Base-by-base conservation (phyloP, 495 filamentous ascomycete species). In the Stereocaulon alpinum region DNA sequence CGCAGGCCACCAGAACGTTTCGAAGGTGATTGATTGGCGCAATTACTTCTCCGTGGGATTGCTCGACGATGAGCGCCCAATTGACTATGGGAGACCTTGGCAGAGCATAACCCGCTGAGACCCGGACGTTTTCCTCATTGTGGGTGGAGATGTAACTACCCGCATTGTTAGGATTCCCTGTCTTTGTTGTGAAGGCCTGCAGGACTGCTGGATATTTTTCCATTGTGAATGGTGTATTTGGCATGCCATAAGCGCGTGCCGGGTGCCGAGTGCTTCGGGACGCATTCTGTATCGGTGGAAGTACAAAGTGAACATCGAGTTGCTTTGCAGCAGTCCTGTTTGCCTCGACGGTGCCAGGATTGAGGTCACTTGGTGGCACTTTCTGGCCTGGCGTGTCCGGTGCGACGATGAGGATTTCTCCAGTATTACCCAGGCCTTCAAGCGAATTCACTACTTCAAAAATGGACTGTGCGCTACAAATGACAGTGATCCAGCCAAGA, bases 41-140 rank as follows among this genome's bases (percentile, higher is more conserved):
- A 70, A 82, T 87, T 9, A 89, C 89, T 66, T 95, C 90, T 40
- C 68, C 63, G 50, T 80, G 79, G 14, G 82, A 76, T 69, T 92
- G 85, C 66, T 95, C 91, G 12, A 95, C 80, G 3, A 95, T 62
- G 10, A 96, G 74, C 18, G 86, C 81, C 91, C 91, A 96, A 59
- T 89, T 78, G 18, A 85, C 85, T 34, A 95, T 68, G 1, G 72
- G 63, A 17, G 75, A 86, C 49, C 76, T 75, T 1, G 84, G 81
- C 14, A 84, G 76, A 18, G 88, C 86, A 56, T 79, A 88, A 29
- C 88, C 89, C 3, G 88, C 82, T 4, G 87, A 83, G 22, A 94
- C 85, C 18, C 66, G 64, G 2, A 71, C 59, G 0, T 79, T 80
- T 59, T 86, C 76, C 65, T 94, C 89, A 60, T 91, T 92, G 3